Base-by-base conservation (phyloP, 805 yeast genomes). In the Zygosaccharomyces kombuchaensis region DNA sequence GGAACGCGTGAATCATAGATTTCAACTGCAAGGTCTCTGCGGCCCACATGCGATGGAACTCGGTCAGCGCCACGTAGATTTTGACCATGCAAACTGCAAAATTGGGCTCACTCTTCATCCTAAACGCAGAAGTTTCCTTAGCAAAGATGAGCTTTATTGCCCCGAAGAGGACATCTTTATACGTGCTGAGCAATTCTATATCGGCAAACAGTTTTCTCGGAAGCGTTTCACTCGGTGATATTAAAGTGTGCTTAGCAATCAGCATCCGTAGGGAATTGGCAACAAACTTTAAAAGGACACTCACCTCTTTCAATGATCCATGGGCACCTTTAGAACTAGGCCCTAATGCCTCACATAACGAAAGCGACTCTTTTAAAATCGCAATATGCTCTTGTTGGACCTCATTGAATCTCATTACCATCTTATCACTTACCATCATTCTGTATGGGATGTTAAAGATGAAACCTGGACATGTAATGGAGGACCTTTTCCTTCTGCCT, bases 1-100 rank as follows among this genome's bases (percentile, higher is more conserved):
- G 52, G 27, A 55, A 56, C 7, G 53, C 45, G 17, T 45, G 52
- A n/a, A 48, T 16, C 40, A 51, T 31, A 14, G 56, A 48, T 25
- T 45, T 40, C 30, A 56, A 23, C 14, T 50, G 47, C 14, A 40
- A 22, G 12, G 51, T 44, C 22, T 42, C 44, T 10, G 46, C 40
- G 3, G 38, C 46, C 30, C 53, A 43, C 17, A 44, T 25, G n/a
- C 32, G 44, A 40, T 43, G 48, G 10, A 34, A 44, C 16, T 44
- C 43, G 25, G 32, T 21, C 30, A 55, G 21, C 14, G 31, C 43
- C 13, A 30, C 31, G 30, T 55, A 55, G 8, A 51, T 34, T 16
- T 44, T 41, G 16, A 47, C 23, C 10, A 52, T 26, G 34, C 40
- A 34, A n/a, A 34, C 22, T 10, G 48, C 32, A 34, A 53, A 54